phyloP scores from a whole-genome alignment of 2,329 filamentous ascomycete genomes.

The Tothia fuscella region DNA sequence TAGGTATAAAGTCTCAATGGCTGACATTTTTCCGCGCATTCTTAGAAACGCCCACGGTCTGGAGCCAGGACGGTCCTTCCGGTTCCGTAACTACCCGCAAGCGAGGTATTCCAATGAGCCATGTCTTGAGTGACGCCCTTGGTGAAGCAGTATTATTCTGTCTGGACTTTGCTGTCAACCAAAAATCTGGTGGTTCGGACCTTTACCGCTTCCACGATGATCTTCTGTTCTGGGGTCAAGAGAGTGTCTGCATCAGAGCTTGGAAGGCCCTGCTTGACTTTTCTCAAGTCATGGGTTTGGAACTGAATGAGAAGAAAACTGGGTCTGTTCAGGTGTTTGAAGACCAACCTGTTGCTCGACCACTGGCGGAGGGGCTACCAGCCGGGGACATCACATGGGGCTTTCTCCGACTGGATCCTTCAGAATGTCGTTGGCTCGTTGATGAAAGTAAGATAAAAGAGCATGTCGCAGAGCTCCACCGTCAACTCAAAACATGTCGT shows the following conservation, averaged over 20 bases:
- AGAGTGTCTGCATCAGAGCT: conserved; percentile 40
- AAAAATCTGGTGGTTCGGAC: conserved; percentile 39
- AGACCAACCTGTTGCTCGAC: not conserved
- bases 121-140: conserved; percentile 47
- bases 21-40: conserved; percentile 20
- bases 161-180: conserved; percentile 53
- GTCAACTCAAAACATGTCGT: conserved; percentile 43
- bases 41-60: conserved; percentile 47
- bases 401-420: conserved; percentile 44
- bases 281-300: conserved; percentile 41
- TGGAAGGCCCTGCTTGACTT: conserved; percentile 50
- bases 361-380: conserved; percentile 31
- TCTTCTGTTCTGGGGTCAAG: conserved; percentile 54
- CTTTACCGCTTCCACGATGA: conserved; percentile 54
- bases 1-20: conserved; percentile 19
- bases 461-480: conserved; percentile 47
- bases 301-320: conserved; percentile 47
- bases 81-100: conserved; percentile 33
- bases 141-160: conserved; percentile 52
- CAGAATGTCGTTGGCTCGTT: conserved; percentile 45
- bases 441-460: conserved; percentile 46
- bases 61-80: conserved; percentile 40
- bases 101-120: conserved; percentile 48
- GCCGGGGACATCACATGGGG: conserved; percentile 46
- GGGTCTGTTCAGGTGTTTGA: conserved; percentile 34